phyloP scores from a whole-genome alignment of 1,139 yeast species.

The Blastobotrys ciferrii region DNA sequence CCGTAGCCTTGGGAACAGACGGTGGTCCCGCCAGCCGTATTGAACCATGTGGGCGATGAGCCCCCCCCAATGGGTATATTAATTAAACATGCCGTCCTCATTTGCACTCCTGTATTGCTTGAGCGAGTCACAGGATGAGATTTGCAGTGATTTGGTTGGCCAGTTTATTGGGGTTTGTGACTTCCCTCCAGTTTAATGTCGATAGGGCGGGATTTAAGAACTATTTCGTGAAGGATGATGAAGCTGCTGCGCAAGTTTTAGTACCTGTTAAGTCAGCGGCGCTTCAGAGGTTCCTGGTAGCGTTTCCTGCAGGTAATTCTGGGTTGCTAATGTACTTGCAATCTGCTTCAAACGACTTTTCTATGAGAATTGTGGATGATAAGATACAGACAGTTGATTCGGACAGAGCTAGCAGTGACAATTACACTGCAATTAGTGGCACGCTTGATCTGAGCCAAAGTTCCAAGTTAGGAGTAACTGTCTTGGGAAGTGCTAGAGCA shows the following conservation, averaged over 20 bases:
- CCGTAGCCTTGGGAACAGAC: too few species aligned
- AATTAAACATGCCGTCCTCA: background rate
- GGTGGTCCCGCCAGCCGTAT: too few species aligned
- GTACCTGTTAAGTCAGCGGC: slow-evolving; percentile 9
- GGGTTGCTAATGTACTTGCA: slow-evolving; percentile 16
- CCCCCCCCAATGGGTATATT: background rate
- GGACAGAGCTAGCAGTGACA: slow-evolving; percentile 1
- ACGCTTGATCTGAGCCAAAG: slow-evolving; percentile 4
- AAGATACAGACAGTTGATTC: slow-evolving; percentile 6
- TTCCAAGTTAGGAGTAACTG: slow-evolving; percentile 16
- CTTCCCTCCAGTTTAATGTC: background rate
- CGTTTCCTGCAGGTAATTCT: slow-evolving; percentile 18
- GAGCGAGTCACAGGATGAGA: background rate
- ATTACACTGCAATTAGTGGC: slow-evolving; percentile 14
- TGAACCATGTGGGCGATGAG: background rate
- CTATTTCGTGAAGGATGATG: slow-evolving; percentile 9
- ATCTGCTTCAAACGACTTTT: slow-evolving; percentile 1
- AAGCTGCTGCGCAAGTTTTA: slow-evolving; percentile 13
- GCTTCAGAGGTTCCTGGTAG: slow-evolving; percentile 15
- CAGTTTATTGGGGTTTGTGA: background rate
- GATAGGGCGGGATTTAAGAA: slow-evolving; percentile 3
- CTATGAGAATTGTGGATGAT: slow-evolving; percentile 11
- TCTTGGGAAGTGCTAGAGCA: slow-evolving; percentile 15
- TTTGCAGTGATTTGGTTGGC: background rate
- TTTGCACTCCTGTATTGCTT: too few species aligned